Percentiles rank a stretch among this genome's conserved stretches.
These are phyloP conservation scores for Magnusiomyces suaveolens DNA, from an alignment of 1,139 yeast genomes.

Conservation along the genomic window DNA sequence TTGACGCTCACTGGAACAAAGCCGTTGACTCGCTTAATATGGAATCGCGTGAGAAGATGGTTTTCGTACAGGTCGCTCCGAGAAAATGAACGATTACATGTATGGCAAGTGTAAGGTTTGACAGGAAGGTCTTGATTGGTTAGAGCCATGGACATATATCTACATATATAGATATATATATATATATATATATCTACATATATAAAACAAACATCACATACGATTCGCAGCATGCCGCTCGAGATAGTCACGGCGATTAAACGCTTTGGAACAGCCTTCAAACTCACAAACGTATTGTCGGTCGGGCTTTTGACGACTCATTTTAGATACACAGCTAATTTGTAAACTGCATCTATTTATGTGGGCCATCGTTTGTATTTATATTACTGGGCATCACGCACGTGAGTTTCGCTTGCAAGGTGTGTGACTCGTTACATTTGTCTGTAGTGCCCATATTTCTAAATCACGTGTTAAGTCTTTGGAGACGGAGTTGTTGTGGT, in stretches of 20 bases:
- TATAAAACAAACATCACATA: slow-evolving; percentile 12
- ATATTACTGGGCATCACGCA: too few species aligned
- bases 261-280: slow-evolving; percentile 31
- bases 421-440: too few species aligned
- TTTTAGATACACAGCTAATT: too few species aligned
- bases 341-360: too few species aligned
- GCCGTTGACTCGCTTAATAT: slow-evolving; percentile 9
- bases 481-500: too few species aligned
- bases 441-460: too few species aligned
- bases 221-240: slow-evolving; percentile 33
- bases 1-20: background rate
- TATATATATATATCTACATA: too few species aligned
- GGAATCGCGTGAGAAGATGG: slow-evolving; percentile 14
- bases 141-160: too few species aligned
- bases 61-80: slow-evolving; percentile 14
- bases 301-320: slow-evolving; percentile 6
- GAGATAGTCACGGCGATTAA: slow-evolving; percentile 32
- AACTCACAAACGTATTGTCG: slow-evolving; percentile 22
- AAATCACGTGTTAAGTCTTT: too few species aligned
- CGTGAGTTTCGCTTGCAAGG: too few species aligned
- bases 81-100: slow-evolving; percentile 15
- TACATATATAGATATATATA: too few species aligned
- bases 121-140: slow-evolving; percentile 13
- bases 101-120: slow-evolving; percentile 12
- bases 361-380: too few species aligned